Conservation (phyloP, 495 filamentous ascomycete species). For the Durotheca rogersii region DNA sequence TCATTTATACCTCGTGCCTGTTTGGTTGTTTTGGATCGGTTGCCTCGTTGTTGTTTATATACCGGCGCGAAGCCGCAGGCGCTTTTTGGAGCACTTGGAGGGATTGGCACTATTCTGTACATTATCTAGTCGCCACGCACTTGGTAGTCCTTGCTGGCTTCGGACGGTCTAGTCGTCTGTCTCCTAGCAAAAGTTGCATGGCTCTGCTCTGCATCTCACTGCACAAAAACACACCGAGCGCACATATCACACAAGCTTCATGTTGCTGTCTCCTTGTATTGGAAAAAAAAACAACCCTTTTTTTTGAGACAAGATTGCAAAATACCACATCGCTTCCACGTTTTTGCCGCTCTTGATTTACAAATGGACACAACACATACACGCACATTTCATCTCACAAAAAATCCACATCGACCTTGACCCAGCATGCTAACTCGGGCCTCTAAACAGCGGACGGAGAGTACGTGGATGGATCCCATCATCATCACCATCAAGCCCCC, state of each 20-base stretch:
- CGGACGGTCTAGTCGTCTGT: slow-evolving; percentile 33
- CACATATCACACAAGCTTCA: slow-evolving; percentile 43
- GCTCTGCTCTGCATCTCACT: slow-evolving; percentile 38
- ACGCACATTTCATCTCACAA: no score
- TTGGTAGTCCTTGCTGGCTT: slow-evolving; percentile 35
- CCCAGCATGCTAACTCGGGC: slow-evolving; percentile 33
- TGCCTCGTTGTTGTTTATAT: slow-evolving; percentile 39
- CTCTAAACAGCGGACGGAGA: slow-evolving; percentile 51
- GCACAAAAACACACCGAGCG: slow-evolving; percentile 40
- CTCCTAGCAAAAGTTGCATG: slow-evolving; percentile 36
- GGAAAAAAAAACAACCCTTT: no score
- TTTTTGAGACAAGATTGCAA: slow-evolving; percentile 33
- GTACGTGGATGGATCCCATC: slow-evolving; percentile 56
- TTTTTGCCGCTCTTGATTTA: slow-evolving; percentile 35
- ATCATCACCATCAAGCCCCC: slow-evolving; percentile 62
- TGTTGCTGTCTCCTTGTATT: slow-evolving; percentile 39
- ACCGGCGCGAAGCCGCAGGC: slow-evolving; percentile 36
- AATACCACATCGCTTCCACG: slow-evolving; percentile 30
- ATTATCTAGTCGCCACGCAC: slow-evolving; percentile 39
- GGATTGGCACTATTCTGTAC: slow-evolving; percentile 40
- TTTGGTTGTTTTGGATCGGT: slow-evolving; percentile 34
- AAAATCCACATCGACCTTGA: slow-evolving; percentile 19
- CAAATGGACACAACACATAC: slow-evolving; percentile 41
- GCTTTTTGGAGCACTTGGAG: slow-evolving; percentile 32
- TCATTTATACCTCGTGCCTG: slow-evolving; percentile 38